Base-by-base conservation (phyloP, 371 early-diverging fungal species). In the Apophysomyces sp. region DNA sequence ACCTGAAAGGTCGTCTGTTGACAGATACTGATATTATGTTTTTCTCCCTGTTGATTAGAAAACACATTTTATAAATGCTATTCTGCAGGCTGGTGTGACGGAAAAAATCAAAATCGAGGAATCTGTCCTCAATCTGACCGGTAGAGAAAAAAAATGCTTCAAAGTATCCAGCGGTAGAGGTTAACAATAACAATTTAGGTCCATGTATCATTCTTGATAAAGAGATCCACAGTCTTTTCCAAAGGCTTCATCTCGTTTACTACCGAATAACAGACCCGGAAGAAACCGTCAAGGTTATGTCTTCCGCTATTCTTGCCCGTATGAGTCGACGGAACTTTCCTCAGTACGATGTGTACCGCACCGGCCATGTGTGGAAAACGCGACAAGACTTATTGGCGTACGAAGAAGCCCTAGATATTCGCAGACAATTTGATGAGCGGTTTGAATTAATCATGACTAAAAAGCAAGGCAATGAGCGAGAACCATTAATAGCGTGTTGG, bases 261-360 rank as follows among this genome's bases (percentile, higher is more conserved):
- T 78, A 80, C 44, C 76, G 86, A 2, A 41, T 69, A n/a, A 72
- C 65, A 16, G 71, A 63, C 31, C 63, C 68, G 4, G 57, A 65
- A 0, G 76, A 74, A 18, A 59, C 59, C 28, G 29, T 54, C 15
- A 75, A 62, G 13, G 39, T 80, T 37, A 83, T 89, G 65, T 56
- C 76, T 2, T 65, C 72, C 0, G 83, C 89, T 0, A 82, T 90
- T 26, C 68, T 89, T 2, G 82, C 86, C 12, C 74, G 71, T 7
- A 78, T 85, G 27, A 86, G 84, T 30, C 80, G 78, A 40, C 72
- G 85, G 0, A 74, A 68, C 21, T 91, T 83, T 39, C 89, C 91
- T 9, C 29, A 60, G 0, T 89, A 88, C 49, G 68, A 60, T 9
- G 69, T 80, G 4, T 66, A 64, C 30, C 79, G 91, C 27, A 80